Conservation (phyloP, 1,284 basidiomycete genomes). For the Hymenochaete sp. region DNA sequence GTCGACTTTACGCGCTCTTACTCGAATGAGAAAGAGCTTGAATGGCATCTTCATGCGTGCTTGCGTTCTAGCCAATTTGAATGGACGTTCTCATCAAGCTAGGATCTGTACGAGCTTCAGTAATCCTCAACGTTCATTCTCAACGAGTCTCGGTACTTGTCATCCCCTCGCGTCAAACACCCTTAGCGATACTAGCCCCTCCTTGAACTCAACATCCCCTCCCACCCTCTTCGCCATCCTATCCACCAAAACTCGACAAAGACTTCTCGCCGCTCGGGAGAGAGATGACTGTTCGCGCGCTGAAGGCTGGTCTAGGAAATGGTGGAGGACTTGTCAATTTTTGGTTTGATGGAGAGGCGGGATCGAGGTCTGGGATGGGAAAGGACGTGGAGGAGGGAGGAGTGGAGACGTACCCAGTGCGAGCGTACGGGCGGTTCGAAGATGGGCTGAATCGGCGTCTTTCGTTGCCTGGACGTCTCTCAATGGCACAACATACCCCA, state of each 20-base stretch:
- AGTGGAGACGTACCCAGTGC: background rate
- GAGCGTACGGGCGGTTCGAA: too few species aligned
- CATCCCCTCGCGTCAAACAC: too few species aligned
- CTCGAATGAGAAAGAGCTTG: too few species aligned
- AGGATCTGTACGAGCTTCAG: too few species aligned
- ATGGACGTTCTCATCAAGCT: too few species aligned
- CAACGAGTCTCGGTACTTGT: too few species aligned
- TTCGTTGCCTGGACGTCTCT: background rate
- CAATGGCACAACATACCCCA: background rate
- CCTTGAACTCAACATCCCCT: constrained; percentile 28
- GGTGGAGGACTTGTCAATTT: background rate
- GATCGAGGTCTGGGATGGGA: background rate
- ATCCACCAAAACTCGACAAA: constrained; percentile 35
- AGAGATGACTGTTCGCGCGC: constrained; percentile 36
- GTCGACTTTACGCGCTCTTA: too few species aligned
- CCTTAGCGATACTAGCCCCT: background rate
- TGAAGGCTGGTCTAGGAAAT: constrained; percentile 50
- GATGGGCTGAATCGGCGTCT: too few species aligned
- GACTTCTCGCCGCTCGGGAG: constrained; percentile 40
- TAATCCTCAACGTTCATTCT: too few species aligned
- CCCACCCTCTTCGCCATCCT: constrained; percentile 34
- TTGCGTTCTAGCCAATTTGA: too few species aligned
- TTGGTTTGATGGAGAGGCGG: constrained; percentile 23
- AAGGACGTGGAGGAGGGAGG: background rate
- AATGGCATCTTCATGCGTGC: too few species aligned